Evolutionary conservation across 1,139 yeast species (phyloP), one percentile per base, ranked within the genome.

Genomic region (Magnusiomyces fungicola): DNA sequence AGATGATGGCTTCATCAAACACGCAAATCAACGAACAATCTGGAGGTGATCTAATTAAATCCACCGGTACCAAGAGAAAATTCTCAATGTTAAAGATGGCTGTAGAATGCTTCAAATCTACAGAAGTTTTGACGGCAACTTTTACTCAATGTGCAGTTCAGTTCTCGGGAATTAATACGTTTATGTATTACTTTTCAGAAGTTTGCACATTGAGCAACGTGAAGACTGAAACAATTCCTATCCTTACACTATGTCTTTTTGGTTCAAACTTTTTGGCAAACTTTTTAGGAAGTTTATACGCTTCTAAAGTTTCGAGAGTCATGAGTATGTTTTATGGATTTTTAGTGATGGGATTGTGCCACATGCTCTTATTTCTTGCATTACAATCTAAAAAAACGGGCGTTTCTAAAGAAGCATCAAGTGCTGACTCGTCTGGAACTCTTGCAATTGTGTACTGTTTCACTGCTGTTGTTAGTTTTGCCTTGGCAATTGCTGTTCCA

Each of bases 101-200:
- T 29, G 43, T 21, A 1, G 38, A 40, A 3, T 23, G 43, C 25
- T 18, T 30, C 6, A 38, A 37, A 16, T 39, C 40, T 25, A 23
- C 49, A 7, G 23, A 49, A 14, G 46, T 60, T 6, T 40, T 72
- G 12, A 67, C 73, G 53, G 86, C 83, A n/a, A 58, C 75, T 4
- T 64, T 70, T 18, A 74, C 82, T 37, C 89, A 82, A 64, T 62
- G 74, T 43, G 72, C 82, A 64, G 80, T 79, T 53, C 88, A 82
- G 62, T 69, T 80, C 53, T 79, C 83, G 43, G 89, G 89, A 48
- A 79, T 81, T 68, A 80, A 81, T 58, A 78, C 81, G 43, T 72
- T 82, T 66, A 78, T 81, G 78, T 81, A 79, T 69, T 81, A 80
- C 59, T 71, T 80, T 54, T 75, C 79, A 7, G 78, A 74, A 54